These are phyloP conservation scores for Linderniella brevidens DNA, from an alignment of 257 asterid genomes.

Conservation along the genomic window DNA sequence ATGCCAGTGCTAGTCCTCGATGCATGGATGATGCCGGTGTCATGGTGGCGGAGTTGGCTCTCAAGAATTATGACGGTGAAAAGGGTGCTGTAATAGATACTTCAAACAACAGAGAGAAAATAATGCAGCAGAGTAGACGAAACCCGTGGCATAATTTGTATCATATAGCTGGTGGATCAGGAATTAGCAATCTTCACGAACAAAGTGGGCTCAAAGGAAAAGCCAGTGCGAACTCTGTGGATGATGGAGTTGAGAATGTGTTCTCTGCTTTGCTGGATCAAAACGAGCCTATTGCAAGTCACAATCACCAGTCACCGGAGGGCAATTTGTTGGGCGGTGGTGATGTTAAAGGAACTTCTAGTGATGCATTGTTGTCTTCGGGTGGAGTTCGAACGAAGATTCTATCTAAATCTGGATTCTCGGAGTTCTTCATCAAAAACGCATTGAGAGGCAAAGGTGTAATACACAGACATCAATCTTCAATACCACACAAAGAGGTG, in stretches of 20 bases:
- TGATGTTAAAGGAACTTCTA: slow-evolving; percentile 26
- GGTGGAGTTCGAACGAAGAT: slow-evolving; percentile 74
- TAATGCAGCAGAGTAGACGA: slow-evolving; percentile 21
- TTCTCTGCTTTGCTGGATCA: slow-evolving; percentile 40
- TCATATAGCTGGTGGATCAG: slow-evolving; percentile 48
- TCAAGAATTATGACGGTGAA: slow-evolving; percentile 39
- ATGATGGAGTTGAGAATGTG: slow-evolving; percentile 25
- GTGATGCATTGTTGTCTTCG: slow-evolving; percentile 24
- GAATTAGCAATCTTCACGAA: slow-evolving; percentile 29
- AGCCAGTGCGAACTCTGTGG: slow-evolving; percentile 33
- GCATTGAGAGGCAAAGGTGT: slow-evolving; percentile 69
- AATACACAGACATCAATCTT: slow-evolving; percentile 29
- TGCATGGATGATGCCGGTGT: slow-evolving; percentile 50
- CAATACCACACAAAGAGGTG: slow-evolving; percentile 15
- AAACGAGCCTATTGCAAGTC: slow-evolving; percentile 16
- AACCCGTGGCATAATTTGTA: slow-evolving; percentile 54
- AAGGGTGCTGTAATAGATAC: slow-evolving; percentile 38
- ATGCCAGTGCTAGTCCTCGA: slow-evolving; percentile 73
- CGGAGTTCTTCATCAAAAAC: slow-evolving; percentile 62
- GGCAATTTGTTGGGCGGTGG: slow-evolving; percentile 19
- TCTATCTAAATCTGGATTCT: slow-evolving; percentile 62
- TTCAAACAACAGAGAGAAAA: slow-evolving; percentile 35
- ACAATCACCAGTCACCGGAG: slow-evolving; percentile 12
- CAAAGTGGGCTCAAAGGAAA: slow-evolving; percentile 37
- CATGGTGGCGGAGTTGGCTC: slow-evolving; percentile 69